A percentile compares a stretch with the other conserved stretches of the same genome.
Conservation (phyloP, 148 eudicot genomes). For the Beta vulgaris region DNA sequence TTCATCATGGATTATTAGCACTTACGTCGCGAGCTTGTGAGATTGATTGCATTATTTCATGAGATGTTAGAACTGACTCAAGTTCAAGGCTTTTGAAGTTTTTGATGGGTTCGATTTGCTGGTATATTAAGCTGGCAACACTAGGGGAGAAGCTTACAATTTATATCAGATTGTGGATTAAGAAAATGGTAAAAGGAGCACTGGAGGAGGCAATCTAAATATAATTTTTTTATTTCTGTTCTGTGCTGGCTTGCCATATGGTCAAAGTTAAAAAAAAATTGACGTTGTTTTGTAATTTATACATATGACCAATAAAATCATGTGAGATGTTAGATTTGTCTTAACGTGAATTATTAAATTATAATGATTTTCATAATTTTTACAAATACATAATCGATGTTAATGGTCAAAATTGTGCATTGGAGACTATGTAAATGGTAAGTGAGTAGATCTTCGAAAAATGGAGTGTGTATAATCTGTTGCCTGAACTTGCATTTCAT, state of each 20-base stretch:
- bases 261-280: too few relatives aligned
- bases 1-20: not conserved
- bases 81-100: not conserved
- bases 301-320: too few relatives aligned
- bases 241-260: not conserved
- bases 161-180: not conserved
- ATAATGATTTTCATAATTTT: too few relatives aligned
- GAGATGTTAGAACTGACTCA: not conserved
- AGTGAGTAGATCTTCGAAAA: too few relatives aligned
- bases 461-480: too few relatives aligned
- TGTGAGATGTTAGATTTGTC: too few relatives aligned
- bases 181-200: not conserved
- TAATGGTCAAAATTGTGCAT: too few relatives aligned
- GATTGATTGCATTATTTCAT: not conserved
- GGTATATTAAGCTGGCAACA: not conserved
- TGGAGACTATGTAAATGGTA: too few relatives aligned
- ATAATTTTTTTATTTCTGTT: not conserved
- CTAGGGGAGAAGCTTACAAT: not conserved
- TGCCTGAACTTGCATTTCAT: too few relatives aligned
- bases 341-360: too few relatives aligned
- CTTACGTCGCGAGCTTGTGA: not conserved
- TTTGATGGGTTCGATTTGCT: not conserved
- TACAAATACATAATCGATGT: too few relatives aligned
- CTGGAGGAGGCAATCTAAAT: not conserved
- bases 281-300: too few relatives aligned